Percentiles rank a stretch among this genome's conserved stretches.
phyloP scores from a whole-genome alignment of 2,329 filamentous ascomycete genomes.

The Domatiomyces globalis region DNA sequence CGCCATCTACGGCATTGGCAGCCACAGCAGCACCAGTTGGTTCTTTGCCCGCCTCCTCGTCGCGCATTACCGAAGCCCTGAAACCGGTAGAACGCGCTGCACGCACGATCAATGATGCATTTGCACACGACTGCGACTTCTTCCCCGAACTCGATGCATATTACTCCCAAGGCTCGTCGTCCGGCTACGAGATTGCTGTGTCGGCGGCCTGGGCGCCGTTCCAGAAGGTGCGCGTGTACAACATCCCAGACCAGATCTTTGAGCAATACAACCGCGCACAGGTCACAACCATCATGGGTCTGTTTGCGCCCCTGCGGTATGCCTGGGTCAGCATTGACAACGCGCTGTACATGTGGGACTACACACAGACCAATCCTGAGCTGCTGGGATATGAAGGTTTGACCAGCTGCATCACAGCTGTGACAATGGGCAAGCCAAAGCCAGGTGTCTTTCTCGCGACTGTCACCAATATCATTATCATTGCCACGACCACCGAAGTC shows the following conservation, averaged over 20 bases:
- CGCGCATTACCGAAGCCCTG: conserved; percentile 31
- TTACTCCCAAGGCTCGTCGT: conserved; percentile 79
- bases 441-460: conserved; percentile 71
- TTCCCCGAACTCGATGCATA: conserved; percentile 86
- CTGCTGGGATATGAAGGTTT: conserved; percentile 87
- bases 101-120: conserved; percentile 63
- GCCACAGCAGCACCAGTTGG: background rate
- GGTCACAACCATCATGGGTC: conserved; percentile 80
- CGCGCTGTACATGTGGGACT: conserved; percentile 94
- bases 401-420: conserved; percentile 73
- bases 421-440: conserved; percentile 74
- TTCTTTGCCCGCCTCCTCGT: conserved; percentile 1
- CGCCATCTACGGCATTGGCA: background rate
- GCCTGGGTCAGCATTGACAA: conserved; percentile 96
- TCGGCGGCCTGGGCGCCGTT: conserved; percentile 71
- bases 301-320: conserved; percentile 89
- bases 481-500: conserved; percentile 75
- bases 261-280: conserved; percentile 81
- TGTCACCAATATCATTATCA: conserved; percentile 77
- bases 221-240: conserved; percentile 70
- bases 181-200: conserved; percentile 70
- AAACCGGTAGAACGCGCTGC: conserved; percentile 68
- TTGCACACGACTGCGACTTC: conserved; percentile 54
- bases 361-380: conserved; percentile 80
- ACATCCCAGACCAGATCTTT: conserved; percentile 82